Percentiles rank a stretch among this genome's conserved stretches.
phyloP scores from a whole-genome alignment of 2,329 filamentous ascomycete genomes.

The Fusarium sp. region DNA sequence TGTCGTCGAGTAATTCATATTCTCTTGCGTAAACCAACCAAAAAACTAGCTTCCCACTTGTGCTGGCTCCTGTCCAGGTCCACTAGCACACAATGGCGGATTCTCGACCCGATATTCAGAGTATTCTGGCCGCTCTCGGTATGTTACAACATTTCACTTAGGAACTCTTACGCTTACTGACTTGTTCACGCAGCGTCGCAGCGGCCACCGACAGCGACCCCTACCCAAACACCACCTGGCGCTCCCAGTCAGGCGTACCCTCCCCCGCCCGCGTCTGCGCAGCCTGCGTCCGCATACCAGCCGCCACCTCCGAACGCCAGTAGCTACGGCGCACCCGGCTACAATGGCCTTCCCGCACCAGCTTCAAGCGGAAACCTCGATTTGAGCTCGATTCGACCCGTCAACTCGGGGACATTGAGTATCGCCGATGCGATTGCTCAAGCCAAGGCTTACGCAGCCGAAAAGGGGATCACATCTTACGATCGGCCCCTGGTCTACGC shows the following conservation, averaged over 20 bases:
- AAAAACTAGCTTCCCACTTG: conserved; percentile 30
- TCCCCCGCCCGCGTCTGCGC: conserved; percentile 56
- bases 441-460: conserved; percentile 84
- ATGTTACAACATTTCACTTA: conserved; percentile 45
- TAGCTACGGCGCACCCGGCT: conserved; percentile 53
- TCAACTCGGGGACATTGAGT: conserved; percentile 85
- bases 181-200: conserved; percentile 59
- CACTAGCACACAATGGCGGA: conserved; percentile 46
- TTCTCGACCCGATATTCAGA: conserved; percentile 54
- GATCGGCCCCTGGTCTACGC: conserved; percentile 68
- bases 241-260: conserved; percentile 58
- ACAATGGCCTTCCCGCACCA: conserved; percentile 73
- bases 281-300: conserved; percentile 56
- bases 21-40: conserved; percentile 8
- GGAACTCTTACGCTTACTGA: conserved; percentile 38
- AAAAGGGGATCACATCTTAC: conserved; percentile 79
- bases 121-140: conserved; percentile 66
- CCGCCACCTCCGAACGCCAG: conserved; percentile 54
- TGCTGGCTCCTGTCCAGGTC: conserved; percentile 28
- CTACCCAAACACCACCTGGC: conserved; percentile 60
- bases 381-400: conserved; percentile 83
- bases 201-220: conserved; percentile 59
- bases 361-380: conserved; percentile 83
- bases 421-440: conserved; percentile 89
- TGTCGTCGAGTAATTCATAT: conserved; percentile 11